phyloP scores from a whole-genome alignment of 768 basidiomycete genomes.

The Russula olivacea region DNA sequence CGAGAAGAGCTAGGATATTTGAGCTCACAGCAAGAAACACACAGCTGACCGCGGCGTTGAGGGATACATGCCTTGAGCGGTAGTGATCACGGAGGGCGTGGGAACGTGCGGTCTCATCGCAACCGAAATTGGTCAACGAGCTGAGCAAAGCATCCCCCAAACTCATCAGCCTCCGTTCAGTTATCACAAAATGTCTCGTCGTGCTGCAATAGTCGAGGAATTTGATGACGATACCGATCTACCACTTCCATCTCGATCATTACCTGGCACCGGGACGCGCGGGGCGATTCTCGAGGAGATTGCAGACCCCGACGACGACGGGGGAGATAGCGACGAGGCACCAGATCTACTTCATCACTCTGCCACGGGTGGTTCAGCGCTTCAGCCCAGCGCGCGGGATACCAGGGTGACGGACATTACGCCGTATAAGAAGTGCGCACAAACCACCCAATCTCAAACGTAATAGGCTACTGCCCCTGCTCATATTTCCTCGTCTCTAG shows the following conservation, averaged over 20 bases:
- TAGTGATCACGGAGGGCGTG: slow-evolving; percentile 17
- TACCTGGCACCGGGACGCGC: slow-evolving; percentile 59
- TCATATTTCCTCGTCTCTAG: slow-evolving; percentile 37
- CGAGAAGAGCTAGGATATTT: not conserved
- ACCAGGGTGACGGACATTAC: slow-evolving; percentile 59
- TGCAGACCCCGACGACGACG: slow-evolving; percentile 50
- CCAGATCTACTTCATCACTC: slow-evolving; percentile 40
- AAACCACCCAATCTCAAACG: slow-evolving; percentile 12
- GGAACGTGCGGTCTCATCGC: slow-evolving; percentile 9
- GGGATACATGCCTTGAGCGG: slow-evolving; percentile 4
- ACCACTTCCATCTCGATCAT: slow-evolving; percentile 60
- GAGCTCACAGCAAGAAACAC: slow-evolving; percentile 11
- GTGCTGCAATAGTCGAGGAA: slow-evolving; percentile 63
- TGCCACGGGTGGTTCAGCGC: slow-evolving; percentile 46
- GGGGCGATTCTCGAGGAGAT: slow-evolving; percentile 75
- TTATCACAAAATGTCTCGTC: slow-evolving; percentile 60
- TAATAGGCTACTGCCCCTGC: slow-evolving; percentile 17
- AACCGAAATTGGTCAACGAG: not conserved
- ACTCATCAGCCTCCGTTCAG: not conserved
- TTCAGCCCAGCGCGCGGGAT: slow-evolving; percentile 21
- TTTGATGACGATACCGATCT: slow-evolving; percentile 96
- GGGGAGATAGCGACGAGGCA: slow-evolving; percentile 27
- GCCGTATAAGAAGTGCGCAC: slow-evolving; percentile 73
- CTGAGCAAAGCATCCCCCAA: not conserved
- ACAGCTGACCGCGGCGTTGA: slow-evolving; percentile 3